phyloP scores from a whole-genome alignment of 2,329 filamentous ascomycete species.

The Pestalotiopsis sp. region DNA sequence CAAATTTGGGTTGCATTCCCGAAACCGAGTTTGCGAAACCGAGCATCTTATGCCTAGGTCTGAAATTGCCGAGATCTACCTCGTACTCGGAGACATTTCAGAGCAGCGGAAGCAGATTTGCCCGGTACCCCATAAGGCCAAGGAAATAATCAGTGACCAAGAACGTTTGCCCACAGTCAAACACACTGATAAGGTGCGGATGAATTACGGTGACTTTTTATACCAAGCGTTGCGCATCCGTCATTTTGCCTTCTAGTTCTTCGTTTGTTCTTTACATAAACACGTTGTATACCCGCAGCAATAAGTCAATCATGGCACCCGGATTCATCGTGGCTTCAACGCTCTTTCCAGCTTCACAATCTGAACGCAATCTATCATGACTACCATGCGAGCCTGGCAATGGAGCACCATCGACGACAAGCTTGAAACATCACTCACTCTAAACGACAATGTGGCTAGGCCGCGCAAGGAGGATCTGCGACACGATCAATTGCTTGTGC shows the following conservation, averaged over 20 bases:
- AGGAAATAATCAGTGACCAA: constrained; percentile 49
- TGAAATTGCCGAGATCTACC: background rate
- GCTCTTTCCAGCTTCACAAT: background rate
- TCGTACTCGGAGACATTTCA: background rate
- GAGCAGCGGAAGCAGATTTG: background rate
- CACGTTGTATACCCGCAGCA: background rate
- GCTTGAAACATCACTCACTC: background rate
- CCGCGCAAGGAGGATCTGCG: background rate
- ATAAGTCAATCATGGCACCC: background rate
- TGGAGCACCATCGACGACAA: background rate
- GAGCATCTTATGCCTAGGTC: background rate
- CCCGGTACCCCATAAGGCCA: background rate
- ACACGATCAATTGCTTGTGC: constrained; percentile 52
- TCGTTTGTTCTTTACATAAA: background rate
- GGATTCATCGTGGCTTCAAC: background rate
- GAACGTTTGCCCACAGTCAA: constrained; percentile 28
- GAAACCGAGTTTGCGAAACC: background rate
- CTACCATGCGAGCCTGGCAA: background rate
- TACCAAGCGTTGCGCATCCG: background rate
- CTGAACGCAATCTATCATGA: background rate
- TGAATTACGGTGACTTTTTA: background rate
- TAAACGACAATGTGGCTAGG: background rate
- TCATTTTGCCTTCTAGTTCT: background rate
- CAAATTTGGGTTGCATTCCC: background rate
- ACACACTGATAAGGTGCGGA: background rate